phyloP scores from a whole-genome alignment of 78 protist species.

The Dictyostelium firmibasis region DNA sequence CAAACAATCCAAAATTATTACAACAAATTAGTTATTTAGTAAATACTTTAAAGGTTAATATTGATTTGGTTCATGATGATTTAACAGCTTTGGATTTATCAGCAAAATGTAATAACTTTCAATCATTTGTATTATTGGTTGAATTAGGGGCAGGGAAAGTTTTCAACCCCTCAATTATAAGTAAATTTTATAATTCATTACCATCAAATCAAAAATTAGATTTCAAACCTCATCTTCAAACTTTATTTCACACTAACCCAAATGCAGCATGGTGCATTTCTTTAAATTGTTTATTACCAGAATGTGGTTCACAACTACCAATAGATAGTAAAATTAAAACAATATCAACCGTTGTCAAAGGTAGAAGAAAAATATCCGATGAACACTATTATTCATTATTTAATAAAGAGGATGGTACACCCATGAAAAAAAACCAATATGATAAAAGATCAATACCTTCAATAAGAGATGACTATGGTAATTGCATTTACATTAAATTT shows the following conservation, averaged over 20 bases:
- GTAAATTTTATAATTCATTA: not conserved
- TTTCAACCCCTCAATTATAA: not conserved
- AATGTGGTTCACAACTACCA: not conserved
- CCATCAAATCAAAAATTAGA: not conserved
- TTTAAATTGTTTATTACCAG: not conserved
- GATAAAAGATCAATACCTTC: not conserved
- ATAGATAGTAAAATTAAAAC: not conserved
- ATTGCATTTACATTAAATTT: not conserved
- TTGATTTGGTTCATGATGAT: not conserved
- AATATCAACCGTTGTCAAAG: not conserved
- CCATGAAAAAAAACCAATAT: not conserved
- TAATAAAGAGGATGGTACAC: not conserved
- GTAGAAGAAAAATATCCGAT: not conserved
- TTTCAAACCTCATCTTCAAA: not conserved
- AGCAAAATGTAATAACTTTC: not conserved
- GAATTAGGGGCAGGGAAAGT: not conserved
- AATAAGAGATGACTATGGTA: not conserved
- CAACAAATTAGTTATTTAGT: not conserved
- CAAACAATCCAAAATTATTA: not conserved
- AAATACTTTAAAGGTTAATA: not conserved
- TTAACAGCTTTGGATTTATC: not conserved
- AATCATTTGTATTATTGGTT: not conserved
- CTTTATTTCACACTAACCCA: not conserved
- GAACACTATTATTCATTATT: not conserved
- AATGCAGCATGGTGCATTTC: not conserved